These are phyloP conservation scores for Termitomyces sp. DNA, from an alignment of 768 basidiomycete species.

Conservation along the genomic window DNA sequence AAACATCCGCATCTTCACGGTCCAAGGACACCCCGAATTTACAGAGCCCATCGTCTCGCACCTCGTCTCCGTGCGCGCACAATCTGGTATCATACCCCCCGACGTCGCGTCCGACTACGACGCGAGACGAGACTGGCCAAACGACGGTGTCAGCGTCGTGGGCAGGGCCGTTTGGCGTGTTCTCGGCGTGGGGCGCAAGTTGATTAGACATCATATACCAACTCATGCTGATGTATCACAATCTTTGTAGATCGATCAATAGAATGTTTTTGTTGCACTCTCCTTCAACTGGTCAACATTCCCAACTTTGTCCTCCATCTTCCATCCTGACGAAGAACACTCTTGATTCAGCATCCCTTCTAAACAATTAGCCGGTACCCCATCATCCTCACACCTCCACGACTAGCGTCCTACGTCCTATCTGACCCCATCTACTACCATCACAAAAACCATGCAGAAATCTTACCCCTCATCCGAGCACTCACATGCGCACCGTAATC, in stretches of 20 bases:
- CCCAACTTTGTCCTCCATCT: too few relatives aligned
- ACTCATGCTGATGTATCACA: neutral
- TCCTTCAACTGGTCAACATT: too few relatives aligned
- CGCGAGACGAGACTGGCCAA: constrained; percentile 18
- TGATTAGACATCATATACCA: neutral
- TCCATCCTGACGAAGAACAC: too few relatives aligned
- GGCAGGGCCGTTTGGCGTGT: constrained; percentile 33
- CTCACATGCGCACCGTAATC: too few relatives aligned
- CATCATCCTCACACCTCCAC: too few relatives aligned
- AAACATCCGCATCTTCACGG: constrained; percentile 43
- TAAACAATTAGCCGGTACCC: too few relatives aligned
- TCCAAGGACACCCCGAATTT: constrained; percentile 95
- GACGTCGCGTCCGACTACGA: neutral
- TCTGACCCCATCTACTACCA: too few relatives aligned
- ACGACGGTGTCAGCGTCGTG: constrained; percentile 39
- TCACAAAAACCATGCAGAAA: too few relatives aligned
- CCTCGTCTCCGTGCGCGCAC: constrained; percentile 19
- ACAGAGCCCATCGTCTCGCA: constrained; percentile 51
- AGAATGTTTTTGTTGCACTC: too few relatives aligned
- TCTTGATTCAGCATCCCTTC: too few relatives aligned
- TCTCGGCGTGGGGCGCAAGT: neutral
- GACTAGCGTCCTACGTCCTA: too few relatives aligned
- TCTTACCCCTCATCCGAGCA: too few relatives aligned
- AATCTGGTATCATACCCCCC: constrained; percentile 35
- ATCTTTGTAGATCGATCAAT: neutral